phyloP scores from a whole-genome alignment of 495 filamentous ascomycete species.

The Corynascus novoguineensis region DNA sequence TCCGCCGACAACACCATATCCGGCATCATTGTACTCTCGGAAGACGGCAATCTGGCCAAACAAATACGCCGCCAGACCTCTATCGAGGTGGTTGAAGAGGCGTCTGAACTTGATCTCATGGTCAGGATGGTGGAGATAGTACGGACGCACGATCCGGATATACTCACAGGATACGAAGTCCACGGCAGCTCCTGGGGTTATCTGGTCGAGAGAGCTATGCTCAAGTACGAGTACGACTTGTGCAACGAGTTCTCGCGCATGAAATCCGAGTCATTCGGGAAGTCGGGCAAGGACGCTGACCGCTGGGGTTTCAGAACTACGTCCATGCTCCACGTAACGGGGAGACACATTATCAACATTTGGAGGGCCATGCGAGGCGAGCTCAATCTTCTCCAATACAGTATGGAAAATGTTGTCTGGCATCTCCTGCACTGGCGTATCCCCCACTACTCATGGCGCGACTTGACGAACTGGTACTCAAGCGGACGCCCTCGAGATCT shows the following conservation, averaged over 20 bases:
- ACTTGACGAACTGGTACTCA: conserved; percentile 75
- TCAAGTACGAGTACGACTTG: conserved; percentile 83
- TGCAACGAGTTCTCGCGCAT: conserved; percentile 87
- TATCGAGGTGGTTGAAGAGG: conserved; percentile 65
- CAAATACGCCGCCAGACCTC: conserved; percentile 40
- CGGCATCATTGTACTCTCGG: conserved; percentile 63
- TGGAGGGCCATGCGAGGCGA: conserved; percentile 95
- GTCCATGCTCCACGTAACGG: conserved; percentile 79
- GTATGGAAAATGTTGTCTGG: conserved; percentile 94
- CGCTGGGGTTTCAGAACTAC: conserved; percentile 90
- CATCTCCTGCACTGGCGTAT: conserved; percentile 87
- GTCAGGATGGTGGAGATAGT: conserved; percentile 81
- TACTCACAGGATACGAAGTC: conserved; percentile 92
- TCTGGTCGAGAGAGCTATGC: conserved; percentile 78
- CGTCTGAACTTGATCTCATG: conserved; percentile 77
- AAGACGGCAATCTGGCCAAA: conserved; percentile 49
- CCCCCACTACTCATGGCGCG: conserved; percentile 75
- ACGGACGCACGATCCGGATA: conserved; percentile 77
- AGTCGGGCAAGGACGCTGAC: conserved; percentile 79
- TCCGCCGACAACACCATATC: conserved; percentile 36
- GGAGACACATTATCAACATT: conserved; percentile 93
- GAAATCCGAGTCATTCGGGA: conserved; percentile 71
- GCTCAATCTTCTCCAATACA: conserved; percentile 85
- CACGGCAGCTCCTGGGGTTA: conserved; percentile 94
- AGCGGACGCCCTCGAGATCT: conserved; percentile 63